Evolutionary conservation across 495 filamentous ascomycete genomes (phyloP), one percentile per base, ranked within the genome.

Genomic region (Penicillium ucsense): DNA sequence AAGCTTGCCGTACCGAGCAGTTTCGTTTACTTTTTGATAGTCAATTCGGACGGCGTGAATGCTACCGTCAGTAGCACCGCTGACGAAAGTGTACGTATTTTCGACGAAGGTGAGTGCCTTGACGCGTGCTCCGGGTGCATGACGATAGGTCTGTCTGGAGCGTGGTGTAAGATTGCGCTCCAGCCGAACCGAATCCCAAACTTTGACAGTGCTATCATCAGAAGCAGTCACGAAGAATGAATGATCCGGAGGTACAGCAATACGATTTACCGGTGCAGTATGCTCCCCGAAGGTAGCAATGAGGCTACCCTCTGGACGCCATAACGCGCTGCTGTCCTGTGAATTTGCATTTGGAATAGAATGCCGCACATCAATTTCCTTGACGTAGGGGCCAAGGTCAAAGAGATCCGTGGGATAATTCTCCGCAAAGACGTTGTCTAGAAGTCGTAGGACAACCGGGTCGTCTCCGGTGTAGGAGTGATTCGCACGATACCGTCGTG

Each of bases 221-320:
- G 90, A 89, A 4, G 77, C 92, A 0, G 91, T 97, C 30, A 92
- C 76, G 64, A 99, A 99, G 70, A 99, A 99, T 3, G 79, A 70
- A 63, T 99, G 94, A 62, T 97, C 94, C 6, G 94, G 88, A 3
- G 91, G 82, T 27, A 88, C 76, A 4, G 86, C 73, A 9, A 97
- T 80, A 4, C 90, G 79, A 54, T 87, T 95, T 53, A 97, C 80
- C 20, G 87, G 77, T 3, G 75, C 87, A 9, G 74, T 80, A 59
- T 99, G 94, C 60, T 97, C 94, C 1, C 86, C 81, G 56, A 96
- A 91, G 0, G 84, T 85, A 5, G 89, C 86, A 9, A 96, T 83
- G 11, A 95, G 76, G 43, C 75, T 82, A 8, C 94, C 89, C 49
- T 82, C 81, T 0, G 94, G 94, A 55, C 79, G 83, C 94, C 94